Evolutionary conservation across 345 rosid species (phyloP).

Genomic region (Citrus reticulata): DNA sequence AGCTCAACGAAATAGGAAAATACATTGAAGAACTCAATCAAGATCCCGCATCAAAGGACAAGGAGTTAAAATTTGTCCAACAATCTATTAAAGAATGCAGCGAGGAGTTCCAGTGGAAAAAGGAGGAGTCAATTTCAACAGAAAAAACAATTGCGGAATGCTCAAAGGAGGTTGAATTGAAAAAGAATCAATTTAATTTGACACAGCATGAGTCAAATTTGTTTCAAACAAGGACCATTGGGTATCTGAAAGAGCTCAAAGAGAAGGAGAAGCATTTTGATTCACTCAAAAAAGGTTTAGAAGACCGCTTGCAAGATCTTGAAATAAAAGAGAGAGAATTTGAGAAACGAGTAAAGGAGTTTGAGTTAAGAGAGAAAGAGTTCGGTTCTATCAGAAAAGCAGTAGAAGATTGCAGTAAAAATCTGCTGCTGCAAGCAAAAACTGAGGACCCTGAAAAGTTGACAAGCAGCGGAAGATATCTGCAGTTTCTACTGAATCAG

Average conservation of each 20-base stretch:
- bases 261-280: constrained; percentile 24
- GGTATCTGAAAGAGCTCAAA: constrained; percentile 13
- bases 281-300: constrained; percentile 1
- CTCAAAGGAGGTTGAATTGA: constrained; percentile 13
- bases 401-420: constrained; percentile 10
- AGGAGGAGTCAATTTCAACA: constrained; percentile 13
- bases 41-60: not conserved
- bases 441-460: constrained; percentile 28
- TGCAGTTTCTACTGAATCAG: constrained; percentile 48
- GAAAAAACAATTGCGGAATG: constrained; percentile 17
- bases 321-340: constrained; percentile 19
- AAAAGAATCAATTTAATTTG: constrained; percentile 17
- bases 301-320: constrained; percentile 10
- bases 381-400: not conserved
- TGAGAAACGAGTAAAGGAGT: constrained; percentile 13
- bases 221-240: constrained; percentile 11
- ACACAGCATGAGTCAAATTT: constrained; percentile 8
- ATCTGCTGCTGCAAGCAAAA: constrained; percentile 23
- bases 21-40: not conserved
- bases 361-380: constrained; percentile 25
- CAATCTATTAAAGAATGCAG: constrained; percentile 15
- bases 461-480: constrained; percentile 28
- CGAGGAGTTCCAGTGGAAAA: constrained; percentile 13
- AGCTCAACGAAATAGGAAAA: not conserved
- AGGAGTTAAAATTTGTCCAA: constrained; percentile 17